Evolutionary conservation across 352 stramenopile genomes (phyloP).

Genomic region (Phytophthora idaei): DNA sequence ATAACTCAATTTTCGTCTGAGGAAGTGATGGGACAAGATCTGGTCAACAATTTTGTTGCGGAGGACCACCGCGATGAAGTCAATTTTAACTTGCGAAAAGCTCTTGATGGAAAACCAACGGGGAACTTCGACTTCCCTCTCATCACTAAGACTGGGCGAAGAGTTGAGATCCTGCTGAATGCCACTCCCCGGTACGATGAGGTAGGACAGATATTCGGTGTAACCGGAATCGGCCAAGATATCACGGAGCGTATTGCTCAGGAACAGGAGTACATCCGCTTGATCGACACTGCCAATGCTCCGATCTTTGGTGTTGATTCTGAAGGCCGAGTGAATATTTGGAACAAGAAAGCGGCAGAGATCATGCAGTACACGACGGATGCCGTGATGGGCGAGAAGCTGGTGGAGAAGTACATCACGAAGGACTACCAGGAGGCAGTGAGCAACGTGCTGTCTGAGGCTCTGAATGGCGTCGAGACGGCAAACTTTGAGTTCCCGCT

Average conservation of each 20-base stretch:
- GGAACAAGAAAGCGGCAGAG: conserved; percentile 56
- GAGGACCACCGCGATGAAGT: too few species aligned
- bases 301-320: conserved; percentile 67
- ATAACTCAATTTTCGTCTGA: conserved; percentile 18
- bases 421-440: conserved; percentile 28
- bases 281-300: conserved; percentile 73
- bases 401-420: conserved; percentile 32
- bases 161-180: conserved; percentile 60
- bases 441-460: conserved; percentile 19
- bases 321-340: conserved; percentile 61
- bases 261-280: conserved; percentile 63
- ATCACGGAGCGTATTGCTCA: conserved; percentile 44
- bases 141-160: conserved; percentile 44
- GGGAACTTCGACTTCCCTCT: conserved; percentile 81
- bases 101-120: neutral
- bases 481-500: conserved; percentile 3
- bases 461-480: conserved; percentile 30
- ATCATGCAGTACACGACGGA: conserved; percentile 54
- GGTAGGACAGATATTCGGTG: conserved; percentile 53
- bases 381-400: conserved; percentile 52
- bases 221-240: conserved; percentile 44
- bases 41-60: too few species aligned
- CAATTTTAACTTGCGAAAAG: neutral
- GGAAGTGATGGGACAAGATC: neutral
- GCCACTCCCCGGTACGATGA: conserved; percentile 66